phyloP scores from a whole-genome alignment of 73 alveolate genomes.

The Paramecium caudatum region DNA sequence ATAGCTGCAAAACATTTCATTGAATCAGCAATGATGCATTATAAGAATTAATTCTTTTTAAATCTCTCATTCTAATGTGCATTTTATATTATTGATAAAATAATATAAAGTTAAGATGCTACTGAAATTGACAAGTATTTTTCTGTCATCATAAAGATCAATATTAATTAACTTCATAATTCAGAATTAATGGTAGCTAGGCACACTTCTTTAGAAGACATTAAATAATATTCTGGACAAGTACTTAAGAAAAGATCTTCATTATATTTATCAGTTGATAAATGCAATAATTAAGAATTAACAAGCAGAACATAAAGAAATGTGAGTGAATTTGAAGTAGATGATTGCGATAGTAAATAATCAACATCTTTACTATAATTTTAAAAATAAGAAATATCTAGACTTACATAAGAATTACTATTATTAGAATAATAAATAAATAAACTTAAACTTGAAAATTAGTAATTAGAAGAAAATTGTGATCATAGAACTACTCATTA shows the following conservation, averaged over 20 bases:
- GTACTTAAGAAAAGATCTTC: conserved; percentile 21
- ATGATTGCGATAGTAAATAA: neutral
- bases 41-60: conserved; percentile 17
- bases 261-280: conserved; percentile 41
- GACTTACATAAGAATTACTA: conserved; percentile 17
- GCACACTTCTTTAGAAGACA: neutral
- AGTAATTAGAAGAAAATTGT: conserved; percentile 9
- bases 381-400: conserved; percentile 13
- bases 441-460: neutral
- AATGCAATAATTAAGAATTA: conserved; percentile 6
- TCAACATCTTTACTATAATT: neutral
- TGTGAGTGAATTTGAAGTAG: conserved; percentile 27
- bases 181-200: conserved; percentile 23
- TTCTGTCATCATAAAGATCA: neutral
- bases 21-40: conserved; percentile 53
- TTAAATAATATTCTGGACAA: neutral
- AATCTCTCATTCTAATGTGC: conserved; percentile 16
- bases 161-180: conserved; percentile 2
- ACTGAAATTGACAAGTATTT: conserved; percentile 39
- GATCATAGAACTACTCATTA: neutral
- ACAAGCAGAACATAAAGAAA: conserved; percentile 21
- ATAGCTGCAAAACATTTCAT: conserved; percentile 7
- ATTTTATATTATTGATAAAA: conserved; percentile 3
- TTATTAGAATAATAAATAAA: conserved; percentile 40
- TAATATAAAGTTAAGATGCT: neutral